phyloP scores from a whole-genome alignment of 352 stramenopile species.

The Thraustochytrium striatum region DNA sequence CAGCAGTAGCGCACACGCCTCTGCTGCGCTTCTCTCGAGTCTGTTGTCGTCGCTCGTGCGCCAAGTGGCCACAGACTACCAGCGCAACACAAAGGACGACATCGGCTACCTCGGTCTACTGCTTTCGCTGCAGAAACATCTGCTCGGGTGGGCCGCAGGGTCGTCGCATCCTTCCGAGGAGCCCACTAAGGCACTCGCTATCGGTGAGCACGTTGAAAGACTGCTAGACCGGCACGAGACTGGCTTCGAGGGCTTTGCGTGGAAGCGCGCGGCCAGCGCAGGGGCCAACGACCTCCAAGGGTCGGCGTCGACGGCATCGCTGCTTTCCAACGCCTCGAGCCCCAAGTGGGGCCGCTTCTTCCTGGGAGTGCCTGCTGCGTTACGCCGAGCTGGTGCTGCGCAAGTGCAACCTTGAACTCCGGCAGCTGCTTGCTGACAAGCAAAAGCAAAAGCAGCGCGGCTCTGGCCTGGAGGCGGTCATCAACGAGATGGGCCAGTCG shows the following conservation, averaged over 20 bases:
- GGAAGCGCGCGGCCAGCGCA: not conserved
- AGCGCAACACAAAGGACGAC: conserved; percentile 17
- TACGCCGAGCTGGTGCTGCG: conserved; percentile 46
- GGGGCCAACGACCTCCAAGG: too few species aligned
- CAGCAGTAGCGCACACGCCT: not conserved
- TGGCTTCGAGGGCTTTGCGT: not conserved
- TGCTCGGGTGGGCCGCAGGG: conserved; percentile 61
- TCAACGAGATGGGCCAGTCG: conserved; percentile 54
- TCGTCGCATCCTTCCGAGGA: conserved; percentile 20
- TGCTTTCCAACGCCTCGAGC: not conserved
- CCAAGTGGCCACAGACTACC: conserved; percentile 4
- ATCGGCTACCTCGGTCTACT: conserved; percentile 52
- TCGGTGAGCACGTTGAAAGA: not conserved
- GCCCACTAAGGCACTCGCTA: not conserved
- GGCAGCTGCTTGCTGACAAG: conserved; percentile 49
- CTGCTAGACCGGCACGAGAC: not conserved
- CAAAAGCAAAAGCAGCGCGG: conserved; percentile 53
- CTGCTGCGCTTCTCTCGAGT: conserved; percentile 30
- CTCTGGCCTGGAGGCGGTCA: conserved; percentile 23
- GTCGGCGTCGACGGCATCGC: not conserved
- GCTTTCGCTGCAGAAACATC: conserved; percentile 65
- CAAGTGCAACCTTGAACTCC: conserved; percentile 46
- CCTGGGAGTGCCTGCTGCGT: conserved; percentile 44
- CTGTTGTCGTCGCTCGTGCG: conserved; percentile 33
- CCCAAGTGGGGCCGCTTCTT: not conserved